A percentile compares a stretch with the other conserved stretches of the same genome.
phyloP scores from a whole-genome alignment of 2,329 filamentous ascomycete species.

The Talaromyces funiculosus region DNA sequence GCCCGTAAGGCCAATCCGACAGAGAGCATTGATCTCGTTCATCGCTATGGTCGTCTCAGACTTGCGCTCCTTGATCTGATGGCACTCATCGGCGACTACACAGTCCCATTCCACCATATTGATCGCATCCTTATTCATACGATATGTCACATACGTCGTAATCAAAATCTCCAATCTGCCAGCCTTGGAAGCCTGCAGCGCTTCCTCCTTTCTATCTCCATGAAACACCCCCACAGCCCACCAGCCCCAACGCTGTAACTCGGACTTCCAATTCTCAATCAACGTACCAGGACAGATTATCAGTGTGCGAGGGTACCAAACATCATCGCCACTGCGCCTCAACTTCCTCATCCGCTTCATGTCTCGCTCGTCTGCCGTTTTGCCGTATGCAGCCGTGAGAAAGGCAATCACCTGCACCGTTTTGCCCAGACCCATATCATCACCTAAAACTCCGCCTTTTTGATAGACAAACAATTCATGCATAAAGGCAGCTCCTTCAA shows the following conservation, averaged over 20 bases:
- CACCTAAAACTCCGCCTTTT: conserved; percentile 81
- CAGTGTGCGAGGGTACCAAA: conserved; percentile 78
- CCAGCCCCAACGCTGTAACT: conserved; percentile 88
- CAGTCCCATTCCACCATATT: conserved; percentile 91
- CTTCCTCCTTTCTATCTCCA: conserved; percentile 64
- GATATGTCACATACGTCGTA: conserved; percentile 87
- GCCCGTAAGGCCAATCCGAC: conserved; percentile 85
- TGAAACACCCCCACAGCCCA: conserved; percentile 85
- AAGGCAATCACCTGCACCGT: conserved; percentile 95
- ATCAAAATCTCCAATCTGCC: conserved; percentile 86
- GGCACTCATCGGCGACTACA: conserved; percentile 90
- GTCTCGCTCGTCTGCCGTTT: conserved; percentile 84
- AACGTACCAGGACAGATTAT: conserved; percentile 85
- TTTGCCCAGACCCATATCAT: conserved; percentile 97
- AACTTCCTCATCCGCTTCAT: conserved; percentile 82
- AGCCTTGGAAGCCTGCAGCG: conserved; percentile 64
- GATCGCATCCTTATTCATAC: conserved; percentile 66
- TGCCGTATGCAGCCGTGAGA: conserved; percentile 84
- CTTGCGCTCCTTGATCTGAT: conserved; percentile 72
- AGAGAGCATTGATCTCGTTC: conserved; percentile 84
- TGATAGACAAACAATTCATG: conserved; percentile 89
- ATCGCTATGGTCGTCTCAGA: conserved; percentile 79
- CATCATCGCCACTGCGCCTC: conserved; percentile 51
- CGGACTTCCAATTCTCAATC: conserved; percentile 85
- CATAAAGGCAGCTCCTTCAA: conserved; percentile 77